These are phyloP conservation scores for Aspergillus hiratsukae DNA, from an alignment of 2,329 filamentous ascomycete genomes.

Conservation along the genomic window DNA sequence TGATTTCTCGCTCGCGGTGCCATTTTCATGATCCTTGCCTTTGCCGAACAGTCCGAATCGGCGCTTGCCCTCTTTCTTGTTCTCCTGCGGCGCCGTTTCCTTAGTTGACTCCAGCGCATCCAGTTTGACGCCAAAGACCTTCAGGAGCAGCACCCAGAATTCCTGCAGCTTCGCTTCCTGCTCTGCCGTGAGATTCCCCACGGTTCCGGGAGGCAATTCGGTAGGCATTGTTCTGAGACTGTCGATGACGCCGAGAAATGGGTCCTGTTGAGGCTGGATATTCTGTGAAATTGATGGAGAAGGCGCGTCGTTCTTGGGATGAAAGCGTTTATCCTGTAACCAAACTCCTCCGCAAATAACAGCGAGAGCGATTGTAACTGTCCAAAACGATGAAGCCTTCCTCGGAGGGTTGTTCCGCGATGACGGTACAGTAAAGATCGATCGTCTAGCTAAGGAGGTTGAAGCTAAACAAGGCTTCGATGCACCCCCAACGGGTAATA, in stretches of 20 bases:
- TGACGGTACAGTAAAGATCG: slow-evolving; percentile 23
- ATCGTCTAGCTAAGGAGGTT: slow-evolving; percentile 19
- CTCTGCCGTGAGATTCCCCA: slow-evolving; percentile 82
- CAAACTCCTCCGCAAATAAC: slow-evolving; percentile 33
- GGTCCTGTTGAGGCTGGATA: slow-evolving; percentile 14
- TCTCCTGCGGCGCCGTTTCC: slow-evolving; percentile 32
- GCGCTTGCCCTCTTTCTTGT: slow-evolving; percentile 67
- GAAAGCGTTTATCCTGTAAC: slow-evolving; percentile 29
- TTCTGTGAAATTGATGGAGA: slow-evolving; percentile 9
- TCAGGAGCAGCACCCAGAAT: slow-evolving; percentile 73
- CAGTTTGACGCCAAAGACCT: slow-evolving; percentile 63
- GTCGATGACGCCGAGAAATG: slow-evolving; percentile 32
- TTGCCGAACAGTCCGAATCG: slow-evolving; percentile 65
- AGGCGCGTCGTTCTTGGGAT: slow-evolving; percentile 9
- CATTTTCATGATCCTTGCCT: slow-evolving; percentile 49
- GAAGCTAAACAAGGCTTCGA: slow-evolving; percentile 18
- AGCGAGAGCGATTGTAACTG: slow-evolving; percentile 29
- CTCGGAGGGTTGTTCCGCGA: slow-evolving; percentile 22
- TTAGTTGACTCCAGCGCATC: slow-evolving; percentile 21
- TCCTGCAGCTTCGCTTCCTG: slow-evolving; percentile 84
- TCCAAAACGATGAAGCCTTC: slow-evolving; percentile 37
- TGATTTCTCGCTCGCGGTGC: slow-evolving; percentile 28
- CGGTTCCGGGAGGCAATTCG: slow-evolving; percentile 54
- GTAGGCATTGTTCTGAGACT: slow-evolving; percentile 33
- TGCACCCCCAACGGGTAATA: slow-evolving; percentile 14